These are phyloP conservation scores for Arabidopsis suecica DNA, from an alignment of 345 rosid genomes.

Conservation along the genomic window DNA sequence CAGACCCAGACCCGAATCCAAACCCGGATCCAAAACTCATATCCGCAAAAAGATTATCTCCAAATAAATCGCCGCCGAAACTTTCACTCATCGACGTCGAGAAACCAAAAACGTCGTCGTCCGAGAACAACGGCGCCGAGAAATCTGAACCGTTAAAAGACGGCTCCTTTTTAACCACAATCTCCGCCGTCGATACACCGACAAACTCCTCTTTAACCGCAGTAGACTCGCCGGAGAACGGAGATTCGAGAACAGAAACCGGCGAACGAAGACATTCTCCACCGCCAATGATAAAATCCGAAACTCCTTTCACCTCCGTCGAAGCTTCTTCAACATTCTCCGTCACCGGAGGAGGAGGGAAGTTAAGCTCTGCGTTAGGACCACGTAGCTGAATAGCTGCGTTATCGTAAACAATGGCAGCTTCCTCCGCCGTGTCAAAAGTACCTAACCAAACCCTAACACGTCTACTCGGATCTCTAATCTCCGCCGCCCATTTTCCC, in stretches of 20 bases:
- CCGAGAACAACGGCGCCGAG: conserved; percentile 45
- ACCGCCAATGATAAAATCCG: conserved; percentile 4
- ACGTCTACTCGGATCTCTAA: conserved; percentile 83
- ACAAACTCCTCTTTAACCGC: neutral
- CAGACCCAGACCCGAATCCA: conserved; percentile 55
- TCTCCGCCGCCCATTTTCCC: conserved; percentile 99
- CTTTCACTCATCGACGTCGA: conserved; percentile 48
- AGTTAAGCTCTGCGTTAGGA: conserved; percentile 82
- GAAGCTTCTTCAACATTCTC: conserved; percentile 8
- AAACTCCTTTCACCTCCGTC: neutral
- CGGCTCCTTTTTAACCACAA: conserved; percentile 22
- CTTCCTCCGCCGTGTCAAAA: conserved; percentile 91
- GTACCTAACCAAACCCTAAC: conserved; percentile 94
- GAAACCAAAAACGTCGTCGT: conserved; percentile 59
- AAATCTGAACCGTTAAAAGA: conserved; percentile 31
- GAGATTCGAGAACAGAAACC: conserved; percentile 76
- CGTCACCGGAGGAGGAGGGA: conserved; percentile 54
- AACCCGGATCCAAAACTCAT: conserved; percentile 51
- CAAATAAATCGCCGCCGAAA: conserved; percentile 48
- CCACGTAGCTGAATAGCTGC: conserved; percentile 97
- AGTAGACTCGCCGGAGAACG: conserved; percentile 45
- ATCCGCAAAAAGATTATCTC: conserved; percentile 39
- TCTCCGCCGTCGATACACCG: neutral
- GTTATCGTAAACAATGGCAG: conserved; percentile 91
- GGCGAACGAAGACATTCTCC: conserved; percentile 58